phyloP scores from a whole-genome alignment of 768 basidiomycete species.

The Cystofilobasidium bisporidii region DNA sequence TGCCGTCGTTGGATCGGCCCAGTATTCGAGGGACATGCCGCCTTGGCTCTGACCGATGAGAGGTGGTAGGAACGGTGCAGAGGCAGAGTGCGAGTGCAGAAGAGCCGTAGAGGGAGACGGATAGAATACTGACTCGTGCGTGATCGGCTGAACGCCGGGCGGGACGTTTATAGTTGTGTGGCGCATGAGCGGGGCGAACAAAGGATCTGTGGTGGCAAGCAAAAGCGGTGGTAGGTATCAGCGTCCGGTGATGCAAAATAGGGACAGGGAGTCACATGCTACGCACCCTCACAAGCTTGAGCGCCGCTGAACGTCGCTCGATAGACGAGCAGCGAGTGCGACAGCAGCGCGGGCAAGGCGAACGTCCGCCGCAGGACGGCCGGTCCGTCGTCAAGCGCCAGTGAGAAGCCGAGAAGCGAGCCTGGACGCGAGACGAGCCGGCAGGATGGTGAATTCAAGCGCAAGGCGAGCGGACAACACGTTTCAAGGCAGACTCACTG shows the following conservation, averaged over 20 bases:
- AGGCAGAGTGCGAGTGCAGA: conserved; percentile 33
- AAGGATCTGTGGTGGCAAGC: conserved; percentile 40
- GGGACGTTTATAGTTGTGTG: conserved; percentile 45
- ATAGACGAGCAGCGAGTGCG: conserved; percentile 60
- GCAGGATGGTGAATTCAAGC: too few relatives aligned
- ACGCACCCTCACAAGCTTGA: neutral
- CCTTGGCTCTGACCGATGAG: neutral
- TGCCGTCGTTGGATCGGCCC: conserved; percentile 28
- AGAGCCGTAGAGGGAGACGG: conserved; percentile 31
- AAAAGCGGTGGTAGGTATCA: too few relatives aligned
- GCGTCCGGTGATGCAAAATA: too few relatives aligned
- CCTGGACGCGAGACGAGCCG: neutral
- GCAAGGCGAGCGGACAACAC: too few relatives aligned
- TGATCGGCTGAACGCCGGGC: conserved; percentile 50
- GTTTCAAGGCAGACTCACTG: neutral
- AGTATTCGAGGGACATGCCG: conserved; percentile 30
- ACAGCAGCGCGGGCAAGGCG: conserved; percentile 50
- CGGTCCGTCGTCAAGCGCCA: neutral
- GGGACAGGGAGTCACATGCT: neutral
- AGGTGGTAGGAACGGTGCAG: conserved; percentile 35
- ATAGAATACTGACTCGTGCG: conserved; percentile 59
- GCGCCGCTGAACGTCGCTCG: conserved; percentile 29
- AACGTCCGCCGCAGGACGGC: conserved; percentile 43
- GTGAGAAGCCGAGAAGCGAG: neutral
- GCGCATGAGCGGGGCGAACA: conserved; percentile 57